Evolutionary conservation across 768 basidiomycete species (phyloP).

Genomic region (Zangia roseola): DNA sequence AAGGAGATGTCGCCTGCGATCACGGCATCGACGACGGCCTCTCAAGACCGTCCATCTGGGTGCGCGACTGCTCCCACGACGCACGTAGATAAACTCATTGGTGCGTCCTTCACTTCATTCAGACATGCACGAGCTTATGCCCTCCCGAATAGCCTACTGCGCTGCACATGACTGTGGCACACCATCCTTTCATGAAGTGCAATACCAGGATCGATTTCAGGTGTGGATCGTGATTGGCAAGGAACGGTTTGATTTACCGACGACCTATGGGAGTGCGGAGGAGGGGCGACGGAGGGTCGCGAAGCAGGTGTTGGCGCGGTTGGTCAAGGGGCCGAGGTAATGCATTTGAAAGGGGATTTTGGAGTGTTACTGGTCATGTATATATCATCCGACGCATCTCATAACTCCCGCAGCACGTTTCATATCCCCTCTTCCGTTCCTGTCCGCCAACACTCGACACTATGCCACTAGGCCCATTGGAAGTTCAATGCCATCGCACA

Average conservation of each 20-base stretch:
- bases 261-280: conserved; percentile 35
- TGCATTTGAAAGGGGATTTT: too few species aligned
- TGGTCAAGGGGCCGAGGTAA: conserved; percentile 23
- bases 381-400: too few species aligned
- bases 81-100: conserved; percentile 16
- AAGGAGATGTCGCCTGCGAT: conserved; percentile 6
- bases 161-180: conserved; percentile 10
- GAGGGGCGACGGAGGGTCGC: conserved; percentile 45
- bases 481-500: neutral
- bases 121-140: neutral
- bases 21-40: neutral
- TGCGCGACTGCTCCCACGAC: neutral
- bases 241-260: conserved; percentile 44
- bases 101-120: neutral
- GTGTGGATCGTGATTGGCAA: conserved; percentile 49
- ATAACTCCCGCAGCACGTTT: too few species aligned
- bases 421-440: too few species aligned
- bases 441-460: too few species aligned
- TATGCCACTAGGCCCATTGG: too few species aligned
- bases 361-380: too few species aligned
- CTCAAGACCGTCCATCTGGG: neutral
- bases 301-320: conserved; percentile 42
- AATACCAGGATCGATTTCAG: conserved; percentile 24
- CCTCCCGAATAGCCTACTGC: conserved; percentile 22
- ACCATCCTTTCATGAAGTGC: conserved; percentile 37